Evolutionary conservation across 441 rosid genomes (phyloP).

Genomic region (Pelargonium myrrhifolium): DNA sequence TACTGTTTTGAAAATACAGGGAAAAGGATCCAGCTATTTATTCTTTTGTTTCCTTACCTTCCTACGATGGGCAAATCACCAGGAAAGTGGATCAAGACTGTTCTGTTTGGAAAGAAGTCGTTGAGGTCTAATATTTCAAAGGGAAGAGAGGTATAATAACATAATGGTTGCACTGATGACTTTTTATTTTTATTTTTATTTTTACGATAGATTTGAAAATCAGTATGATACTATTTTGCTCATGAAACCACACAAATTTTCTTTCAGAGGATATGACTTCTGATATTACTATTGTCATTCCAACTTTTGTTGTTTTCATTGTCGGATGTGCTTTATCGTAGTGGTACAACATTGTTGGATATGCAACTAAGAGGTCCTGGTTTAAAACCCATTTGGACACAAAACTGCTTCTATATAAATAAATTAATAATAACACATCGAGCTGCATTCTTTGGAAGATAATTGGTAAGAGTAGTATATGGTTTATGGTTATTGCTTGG

Average conservation of each 20-base stretch:
- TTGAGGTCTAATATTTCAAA: slow-evolving; percentile 57
- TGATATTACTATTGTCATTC: background rate
- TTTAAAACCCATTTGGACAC: too few relatives aligned
- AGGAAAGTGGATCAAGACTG: slow-evolving; percentile 70
- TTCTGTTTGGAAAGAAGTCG: slow-evolving; percentile 57
- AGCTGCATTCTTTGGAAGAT: too few relatives aligned
- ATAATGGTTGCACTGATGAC: too few relatives aligned
- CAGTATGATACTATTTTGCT: background rate
- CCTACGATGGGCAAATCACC: slow-evolving; percentile 62
- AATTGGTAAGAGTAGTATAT: background rate
- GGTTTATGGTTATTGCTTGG: background rate
- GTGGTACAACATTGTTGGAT: too few relatives aligned
- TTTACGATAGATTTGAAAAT: background rate
- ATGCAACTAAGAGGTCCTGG: too few relatives aligned
- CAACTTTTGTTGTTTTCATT: background rate
- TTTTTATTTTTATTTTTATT: too few relatives aligned
- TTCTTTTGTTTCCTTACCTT: slow-evolving; percentile 20
- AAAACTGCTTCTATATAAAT: too few relatives aligned
- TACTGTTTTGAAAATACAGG: slow-evolving; percentile 24
- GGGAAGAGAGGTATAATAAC: slow-evolving; percentile 36
- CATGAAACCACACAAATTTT: background rate
- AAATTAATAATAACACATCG: background rate
- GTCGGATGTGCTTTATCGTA: too few relatives aligned
- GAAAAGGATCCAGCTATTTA: slow-evolving; percentile 18
- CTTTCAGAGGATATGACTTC: background rate